Evolutionary conservation across 2,329 filamentous ascomycete species (phyloP), one percentile per base, ranked within the genome.

Genomic region (Ceratocystis destructans): DNA sequence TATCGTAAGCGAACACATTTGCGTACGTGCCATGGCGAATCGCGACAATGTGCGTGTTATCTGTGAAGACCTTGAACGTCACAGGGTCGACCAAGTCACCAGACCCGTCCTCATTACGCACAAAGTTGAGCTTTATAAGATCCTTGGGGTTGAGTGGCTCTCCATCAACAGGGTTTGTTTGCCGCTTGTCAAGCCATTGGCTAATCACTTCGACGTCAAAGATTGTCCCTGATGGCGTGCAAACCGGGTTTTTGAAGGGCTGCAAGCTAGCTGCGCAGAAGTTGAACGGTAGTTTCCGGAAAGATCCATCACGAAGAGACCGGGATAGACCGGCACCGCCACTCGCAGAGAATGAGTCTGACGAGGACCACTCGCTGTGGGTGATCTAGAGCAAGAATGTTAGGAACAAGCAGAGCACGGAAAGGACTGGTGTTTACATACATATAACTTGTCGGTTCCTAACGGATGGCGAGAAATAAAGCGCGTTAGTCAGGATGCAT

Each of bases 1-100:
- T 99, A 72, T 99, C 95, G 84, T 88, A 96, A 0, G 92, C 87
- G 74, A 97, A 99, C 3, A 96, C 94, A 76, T 99, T 99, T 62
- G 93, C 93, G 67, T 92, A 93, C 66, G 81, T 88, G 65, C 84
- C 85, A 75, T 88, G 85, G 67, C 85, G 82, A 69, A 99, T 81
- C 17, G 92, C 93, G 59, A 97, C 90, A 67, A 99, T 90, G 75
- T 97, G 94, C 3, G 94, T 97, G 76, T 97, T 97, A 75, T 99
- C 91, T 61, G 94, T 99, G 72, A 99, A 90, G 53, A 96, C 89
- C 76, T 99, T 99, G 80, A 89, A 97, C 0, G 92, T 96, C 61
- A 99, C 93, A 0, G 94, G 95, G 72, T 99, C 94, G 69, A 97
- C 90, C 72, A 94, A 89, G 7, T 77, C 77, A 53, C 79, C 77